Evolutionary conservation across 768 basidiomycete genomes (phyloP).

Genomic region (Panaeolus papilionaceus): DNA sequence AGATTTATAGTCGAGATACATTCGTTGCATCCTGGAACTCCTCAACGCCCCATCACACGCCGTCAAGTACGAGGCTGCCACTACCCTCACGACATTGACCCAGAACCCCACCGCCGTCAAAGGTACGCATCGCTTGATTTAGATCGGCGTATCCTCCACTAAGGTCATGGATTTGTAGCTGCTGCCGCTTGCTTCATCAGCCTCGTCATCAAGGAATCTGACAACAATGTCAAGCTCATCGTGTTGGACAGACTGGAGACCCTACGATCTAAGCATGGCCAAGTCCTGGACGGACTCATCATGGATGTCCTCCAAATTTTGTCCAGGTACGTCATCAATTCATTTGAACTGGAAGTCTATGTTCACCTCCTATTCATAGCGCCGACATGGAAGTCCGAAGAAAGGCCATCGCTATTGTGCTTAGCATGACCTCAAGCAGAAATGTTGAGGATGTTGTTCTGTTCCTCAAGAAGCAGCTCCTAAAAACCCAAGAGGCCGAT

Average conservation of each 20-base stretch:
- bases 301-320: constrained; percentile 96
- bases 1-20: constrained; percentile 78
- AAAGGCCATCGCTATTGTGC: constrained; percentile 88
- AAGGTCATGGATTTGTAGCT: constrained; percentile 50
- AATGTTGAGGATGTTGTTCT: constrained; percentile 97
- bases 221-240: constrained; percentile 99
- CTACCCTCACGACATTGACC: constrained; percentile 90
- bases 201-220: constrained; percentile 92
- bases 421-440: constrained; percentile 91
- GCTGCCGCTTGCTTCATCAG: constrained; percentile 89
- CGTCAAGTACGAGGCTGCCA: constrained; percentile 98
- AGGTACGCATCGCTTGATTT: constrained; percentile 52
- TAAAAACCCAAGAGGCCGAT: constrained; percentile 89
- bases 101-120: constrained; percentile 97
- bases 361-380: constrained; percentile 42
- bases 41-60: constrained; percentile 89
- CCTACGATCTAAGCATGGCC: constrained; percentile 84
- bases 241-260: constrained; percentile 90
- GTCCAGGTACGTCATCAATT: constrained; percentile 56
- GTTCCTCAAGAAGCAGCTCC: constrained; percentile 98
- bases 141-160: not conserved
- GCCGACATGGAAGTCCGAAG: constrained; percentile 96
- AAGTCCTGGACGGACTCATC: constrained; percentile 87
- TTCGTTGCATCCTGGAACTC: constrained; percentile 91
- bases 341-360: not conserved